Base-by-base conservation (phyloP, 768 basidiomycete genomes). In the Tulasnella sp. region DNA sequence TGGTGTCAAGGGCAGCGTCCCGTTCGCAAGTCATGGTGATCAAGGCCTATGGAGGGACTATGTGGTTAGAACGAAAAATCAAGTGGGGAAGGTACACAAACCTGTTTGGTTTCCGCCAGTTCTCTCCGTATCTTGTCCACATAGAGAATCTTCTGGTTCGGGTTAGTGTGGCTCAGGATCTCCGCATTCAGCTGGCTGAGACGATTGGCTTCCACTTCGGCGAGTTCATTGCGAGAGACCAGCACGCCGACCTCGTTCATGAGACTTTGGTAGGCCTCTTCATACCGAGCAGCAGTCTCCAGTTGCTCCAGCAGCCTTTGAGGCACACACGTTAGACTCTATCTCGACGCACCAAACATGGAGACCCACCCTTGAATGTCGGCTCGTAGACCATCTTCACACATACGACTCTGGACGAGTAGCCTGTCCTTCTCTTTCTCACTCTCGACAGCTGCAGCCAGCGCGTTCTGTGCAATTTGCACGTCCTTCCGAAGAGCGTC, bases 101-200 rank as follows among this genome's bases (percentile, higher is more conserved):
- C 90, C 69, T 87, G 84, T 68, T 89, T 90, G 4, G 78, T 74
- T 55, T 88, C 82, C 2, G 86, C 79, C 48, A 93, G 70, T 66
- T 94, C 90, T 56, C 76, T 72, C 34, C 91, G 76, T 51, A 96
- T 80, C 53, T 81, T 76, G 58, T 93, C 92, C 14, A 96, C 81
- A 63, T 94, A 93, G 67, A 81, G 73, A 63, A 96, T 90, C 59
- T 81, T 79, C 68, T 94, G 91, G 1, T 81, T 80, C 7, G 86
- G 85, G 65, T 93, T 92, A 32, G 77, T 75, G 65, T 93, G 90
- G 0, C 87, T 80, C 15, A 91, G 71, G 58, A 94, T 84, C 66
- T 91, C 81, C 0, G 87, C 85, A 61, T 93, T 93, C 70, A 89
- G 84, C 64, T 74, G 76, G 62, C 84, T 81, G 40, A 94, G 75